Base-by-base conservation (phyloP, 176 grass and related monocot genomes). In the Carex littledalei region DNA sequence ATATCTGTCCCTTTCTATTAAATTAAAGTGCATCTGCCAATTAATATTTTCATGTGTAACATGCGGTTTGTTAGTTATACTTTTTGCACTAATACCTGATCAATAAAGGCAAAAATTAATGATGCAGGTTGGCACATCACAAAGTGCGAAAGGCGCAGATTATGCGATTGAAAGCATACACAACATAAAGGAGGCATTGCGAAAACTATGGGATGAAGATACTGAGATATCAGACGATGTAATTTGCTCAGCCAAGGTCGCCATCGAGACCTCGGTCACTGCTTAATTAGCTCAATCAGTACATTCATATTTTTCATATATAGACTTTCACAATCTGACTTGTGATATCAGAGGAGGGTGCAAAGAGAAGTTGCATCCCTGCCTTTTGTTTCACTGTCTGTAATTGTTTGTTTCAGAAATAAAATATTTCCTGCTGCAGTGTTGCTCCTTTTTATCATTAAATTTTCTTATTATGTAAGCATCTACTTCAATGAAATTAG, bases 81-180 rank as follows among this genome's bases (percentile, higher is more conserved):
- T 47, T 56, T 50, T 80, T n/a, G 7, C 61, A 17, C 29, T 2
- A 52, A 63, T 35, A 62, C 57, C 20, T 64, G 39, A 69, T 74
- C 66, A 20, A 74, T 34, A 22, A 54, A 55, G 22, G n/a, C 2
- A 32, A 53, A 55, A 6, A 47, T 31, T 45, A 41, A 78, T 63
- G 26, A 12, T 84, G 4, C 79, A 94, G 92, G 85, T 95, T 21
- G 97, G 97, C 37, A 92, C 89, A 26, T 88, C 93, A 68, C 84
- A 95, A 26, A 88, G 91, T 5, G 90, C 83, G 39, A 95, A 94
- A 56, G 93, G 91, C 17, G 88, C 93, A 14, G 97, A 99, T 62
- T 90, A 96, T 86, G 93, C 91, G 8, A 86, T 99, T 64, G 97
- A 99, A 87, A 99, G 91, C 87, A 90, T 99, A 82, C 97, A 96